These are phyloP conservation scores for Trichoderma polysporum DNA, from an alignment of 2,329 filamentous ascomycete genomes.

Conservation along the genomic window DNA sequence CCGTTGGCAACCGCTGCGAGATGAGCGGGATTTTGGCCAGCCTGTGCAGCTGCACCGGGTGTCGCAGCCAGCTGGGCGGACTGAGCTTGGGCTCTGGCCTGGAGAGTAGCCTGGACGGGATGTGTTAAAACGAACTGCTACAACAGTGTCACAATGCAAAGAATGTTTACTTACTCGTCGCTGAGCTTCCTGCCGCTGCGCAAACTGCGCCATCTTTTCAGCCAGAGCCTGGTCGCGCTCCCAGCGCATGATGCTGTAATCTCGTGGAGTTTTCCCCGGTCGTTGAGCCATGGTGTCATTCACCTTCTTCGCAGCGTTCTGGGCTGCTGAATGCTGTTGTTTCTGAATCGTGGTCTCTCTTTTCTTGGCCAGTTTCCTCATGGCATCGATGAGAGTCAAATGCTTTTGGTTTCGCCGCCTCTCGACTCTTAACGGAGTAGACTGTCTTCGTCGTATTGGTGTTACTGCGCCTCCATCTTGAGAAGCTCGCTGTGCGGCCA, in stretches of 20 bases:
- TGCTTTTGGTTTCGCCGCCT: constrained; percentile 83
- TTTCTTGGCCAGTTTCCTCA: constrained; percentile 94
- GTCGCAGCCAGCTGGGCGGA: constrained; percentile 44
- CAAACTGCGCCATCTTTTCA: constrained; percentile 57
- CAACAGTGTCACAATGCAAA: neutral
- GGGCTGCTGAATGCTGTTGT: constrained; percentile 78
- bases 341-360: constrained; percentile 83
- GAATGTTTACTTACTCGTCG: constrained; percentile 49
- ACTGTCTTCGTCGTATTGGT: constrained; percentile 63
- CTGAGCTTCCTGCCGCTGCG: constrained; percentile 59
- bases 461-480: constrained; percentile 35
- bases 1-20: constrained; percentile 32
- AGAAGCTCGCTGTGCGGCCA: constrained; percentile 52
- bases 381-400: constrained; percentile 84
- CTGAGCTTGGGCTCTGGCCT: constrained; percentile 49
- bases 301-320: constrained; percentile 76
- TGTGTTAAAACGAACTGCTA: constrained; percentile 28
- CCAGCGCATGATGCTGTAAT: constrained; percentile 86
- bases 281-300: constrained; percentile 60
- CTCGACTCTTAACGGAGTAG: constrained; percentile 81
- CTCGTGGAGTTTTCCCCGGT: constrained; percentile 74
- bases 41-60: constrained; percentile 39
- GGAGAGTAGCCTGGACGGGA: constrained; percentile 40
- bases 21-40: constrained; percentile 30
- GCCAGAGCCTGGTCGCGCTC: constrained; percentile 74